phyloP scores from a whole-genome alignment of 371 early-diverging fungal species.

The Saksenaea oblongispora region DNA sequence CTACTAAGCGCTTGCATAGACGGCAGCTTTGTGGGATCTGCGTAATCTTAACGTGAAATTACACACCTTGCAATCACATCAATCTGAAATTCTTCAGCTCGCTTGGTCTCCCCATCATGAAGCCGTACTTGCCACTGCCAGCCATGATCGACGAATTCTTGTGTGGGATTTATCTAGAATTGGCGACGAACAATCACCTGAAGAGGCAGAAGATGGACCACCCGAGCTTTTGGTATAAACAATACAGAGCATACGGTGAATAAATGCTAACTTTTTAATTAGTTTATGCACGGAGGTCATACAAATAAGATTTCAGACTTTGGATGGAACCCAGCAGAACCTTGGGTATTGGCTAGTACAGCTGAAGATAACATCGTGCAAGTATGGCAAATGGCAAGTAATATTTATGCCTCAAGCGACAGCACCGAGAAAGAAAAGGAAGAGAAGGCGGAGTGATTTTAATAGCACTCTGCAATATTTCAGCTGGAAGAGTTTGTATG shows the following conservation, averaged over 20 bases:
- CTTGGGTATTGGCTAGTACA: conserved; percentile 95
- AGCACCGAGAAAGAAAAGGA: background rate
- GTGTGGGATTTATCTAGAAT: conserved; percentile 96
- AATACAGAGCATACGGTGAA: background rate
- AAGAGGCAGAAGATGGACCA: conserved; percentile 97
- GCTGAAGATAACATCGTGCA: conserved; percentile 98
- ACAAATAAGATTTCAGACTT: conserved; percentile 97
- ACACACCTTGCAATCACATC: conserved; percentile 87
- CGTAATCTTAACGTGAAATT: conserved; percentile 84
- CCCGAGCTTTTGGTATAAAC: conserved; percentile 91
- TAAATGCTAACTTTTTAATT: background rate
- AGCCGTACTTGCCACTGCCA: conserved; percentile 90
- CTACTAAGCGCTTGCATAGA: conserved; percentile 33
- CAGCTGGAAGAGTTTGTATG: background rate
- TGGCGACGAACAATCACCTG: conserved; percentile 88
- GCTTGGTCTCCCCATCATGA: conserved; percentile 97
- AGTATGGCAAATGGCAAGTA: conserved; percentile 95
- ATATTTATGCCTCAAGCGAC: conserved; percentile 6
- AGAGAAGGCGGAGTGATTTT: conserved; percentile 2
- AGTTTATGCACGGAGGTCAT: conserved; percentile 99
- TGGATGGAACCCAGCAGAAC: conserved; percentile 96
- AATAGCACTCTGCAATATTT: background rate
- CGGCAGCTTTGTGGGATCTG: conserved; percentile 96
- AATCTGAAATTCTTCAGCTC: conserved; percentile 91
- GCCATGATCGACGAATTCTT: conserved; percentile 91